Evolutionary conservation across 1,139 yeast species (phyloP).

Genomic region (Zygosaccharomyces sapae): DNA sequence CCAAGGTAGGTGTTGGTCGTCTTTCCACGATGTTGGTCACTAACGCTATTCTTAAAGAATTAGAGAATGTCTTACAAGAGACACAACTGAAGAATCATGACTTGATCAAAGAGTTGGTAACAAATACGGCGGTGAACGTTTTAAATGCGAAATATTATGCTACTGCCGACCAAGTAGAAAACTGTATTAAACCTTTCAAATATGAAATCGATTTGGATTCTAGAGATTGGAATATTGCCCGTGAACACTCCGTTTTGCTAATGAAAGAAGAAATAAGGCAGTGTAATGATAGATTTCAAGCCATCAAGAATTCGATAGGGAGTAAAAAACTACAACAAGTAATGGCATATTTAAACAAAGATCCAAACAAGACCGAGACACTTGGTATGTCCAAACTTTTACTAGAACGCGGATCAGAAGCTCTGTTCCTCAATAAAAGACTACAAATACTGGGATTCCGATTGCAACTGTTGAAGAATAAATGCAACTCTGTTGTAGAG

Average conservation of each 20-base stretch:
- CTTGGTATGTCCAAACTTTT: slow-evolving; percentile 72
- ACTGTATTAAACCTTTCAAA: slow-evolving; percentile 95
- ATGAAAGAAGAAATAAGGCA: slow-evolving; percentile 82
- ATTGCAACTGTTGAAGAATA: slow-evolving; percentile 67
- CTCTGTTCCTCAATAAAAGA: slow-evolving; percentile 75
- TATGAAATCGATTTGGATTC: slow-evolving; percentile 96
- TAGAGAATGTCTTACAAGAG: slow-evolving; percentile 54
- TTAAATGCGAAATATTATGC: slow-evolving; percentile 75
- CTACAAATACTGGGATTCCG: slow-evolving; percentile 69
- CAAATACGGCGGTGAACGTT: slow-evolving; percentile 80
- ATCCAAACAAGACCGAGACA: slow-evolving; percentile 54
- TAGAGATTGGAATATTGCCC: slow-evolving; percentile 82
- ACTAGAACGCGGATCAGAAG: slow-evolving; percentile 74
- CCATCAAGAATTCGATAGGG: slow-evolving; percentile 72
- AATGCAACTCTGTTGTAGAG: slow-evolving; percentile 73
- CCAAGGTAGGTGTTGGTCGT: slow-evolving; percentile 92
- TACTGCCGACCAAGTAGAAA: slow-evolving; percentile 97
- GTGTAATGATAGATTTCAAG: slow-evolving; percentile 62
- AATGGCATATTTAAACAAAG: slow-evolving; percentile 61
- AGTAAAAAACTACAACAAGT: slow-evolving; percentile 80
- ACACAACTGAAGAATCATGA: slow-evolving; percentile 84
- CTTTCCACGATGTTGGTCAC: slow-evolving; percentile 79
- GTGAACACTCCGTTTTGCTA: slow-evolving; percentile 69
- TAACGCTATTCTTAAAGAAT: slow-evolving; percentile 71
- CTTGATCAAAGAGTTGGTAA: slow-evolving; percentile 72